phyloP scores from a whole-genome alignment of 441 rosid genomes.

The Populus hybrid region DNA sequence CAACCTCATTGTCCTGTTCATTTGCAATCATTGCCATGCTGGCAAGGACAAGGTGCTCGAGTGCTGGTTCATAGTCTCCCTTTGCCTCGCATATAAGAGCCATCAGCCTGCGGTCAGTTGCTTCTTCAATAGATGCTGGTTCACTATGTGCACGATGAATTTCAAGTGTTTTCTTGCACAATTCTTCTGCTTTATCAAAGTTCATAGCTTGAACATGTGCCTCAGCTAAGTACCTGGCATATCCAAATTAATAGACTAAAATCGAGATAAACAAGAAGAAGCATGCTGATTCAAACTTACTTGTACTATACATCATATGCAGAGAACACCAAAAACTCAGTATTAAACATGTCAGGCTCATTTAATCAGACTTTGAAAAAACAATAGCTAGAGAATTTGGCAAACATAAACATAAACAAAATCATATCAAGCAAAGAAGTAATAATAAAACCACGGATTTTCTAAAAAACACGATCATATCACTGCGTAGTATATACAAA shows the following conservation, averaged over 20 bases:
- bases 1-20: conserved; percentile 88
- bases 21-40: conserved; percentile 97
- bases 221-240: conserved; percentile 83
- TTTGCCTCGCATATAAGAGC: conserved; percentile 92
- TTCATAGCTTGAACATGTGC: conserved; percentile 98
- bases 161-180: conserved; percentile 84
- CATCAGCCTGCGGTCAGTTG: conserved; percentile 90
- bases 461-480: neutral
- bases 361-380: neutral
- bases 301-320: neutral
- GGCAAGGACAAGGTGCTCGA: conserved; percentile 94
- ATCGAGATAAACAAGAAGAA: neutral
- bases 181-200: conserved; percentile 89
- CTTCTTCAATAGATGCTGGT: conserved; percentile 94
- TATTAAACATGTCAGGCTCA: neutral
- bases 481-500: neutral
- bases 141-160: conserved; percentile 93
- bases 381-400: neutral
- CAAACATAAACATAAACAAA: neutral
- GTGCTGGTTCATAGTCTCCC: conserved; percentile 87
- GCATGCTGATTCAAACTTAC: neutral
- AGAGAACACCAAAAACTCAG: neutral
- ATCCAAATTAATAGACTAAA: conserved; percentile 3
- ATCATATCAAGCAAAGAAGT: neutral
- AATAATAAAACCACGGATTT: neutral